These are phyloP conservation scores for Phytophthora hibernalis DNA, from an alignment of 352 stramenopile species.

Conservation along the genomic window DNA sequence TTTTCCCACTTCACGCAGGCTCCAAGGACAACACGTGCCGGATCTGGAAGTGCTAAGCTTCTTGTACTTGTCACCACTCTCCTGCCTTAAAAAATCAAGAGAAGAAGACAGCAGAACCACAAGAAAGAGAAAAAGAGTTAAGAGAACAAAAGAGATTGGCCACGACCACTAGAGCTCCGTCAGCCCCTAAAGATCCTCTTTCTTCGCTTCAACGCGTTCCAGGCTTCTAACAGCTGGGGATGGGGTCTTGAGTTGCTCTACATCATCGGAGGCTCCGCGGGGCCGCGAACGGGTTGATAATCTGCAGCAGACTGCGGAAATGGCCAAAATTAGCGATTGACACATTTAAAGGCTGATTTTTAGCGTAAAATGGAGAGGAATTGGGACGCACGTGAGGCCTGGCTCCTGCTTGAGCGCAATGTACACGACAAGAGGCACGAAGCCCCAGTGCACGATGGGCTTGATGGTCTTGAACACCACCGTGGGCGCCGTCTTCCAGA, in stretches of 20 bases:
- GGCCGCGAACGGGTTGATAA: slow-evolving; percentile 80
- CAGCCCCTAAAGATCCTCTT: slow-evolving; percentile 10
- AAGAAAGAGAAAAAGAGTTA: slow-evolving; percentile 15
- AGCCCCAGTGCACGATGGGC: slow-evolving; percentile 84
- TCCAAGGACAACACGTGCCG: slow-evolving; percentile 90
- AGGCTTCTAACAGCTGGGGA: not conserved
- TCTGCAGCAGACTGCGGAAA: slow-evolving; percentile 64
- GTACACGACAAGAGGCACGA: slow-evolving; percentile 83
- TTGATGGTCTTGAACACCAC: slow-evolving; percentile 85
- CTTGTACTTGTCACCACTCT: not conserved
- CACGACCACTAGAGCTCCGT: slow-evolving; percentile 1
- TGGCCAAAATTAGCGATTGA: slow-evolving; percentile 21
- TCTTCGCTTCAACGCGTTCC: not conserved
- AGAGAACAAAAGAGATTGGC: slow-evolving; percentile 28
- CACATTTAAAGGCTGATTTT: slow-evolving; percentile 8
- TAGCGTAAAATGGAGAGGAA: not conserved
- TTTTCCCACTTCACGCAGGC: slow-evolving; percentile 34
- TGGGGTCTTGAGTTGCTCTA: slow-evolving; percentile 34
- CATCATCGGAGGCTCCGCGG: slow-evolving; percentile 56
- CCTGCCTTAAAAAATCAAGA: not conserved
- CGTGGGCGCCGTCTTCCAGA: slow-evolving; percentile 82
- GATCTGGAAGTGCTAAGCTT: slow-evolving; percentile 81
- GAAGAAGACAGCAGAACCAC: too few species aligned
- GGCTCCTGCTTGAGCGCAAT: slow-evolving; percentile 84
- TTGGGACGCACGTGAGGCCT: slow-evolving; percentile 66